Base-by-base conservation (phyloP, 2,329 filamentous ascomycete species). In the Ophiostoma australiae region DNA sequence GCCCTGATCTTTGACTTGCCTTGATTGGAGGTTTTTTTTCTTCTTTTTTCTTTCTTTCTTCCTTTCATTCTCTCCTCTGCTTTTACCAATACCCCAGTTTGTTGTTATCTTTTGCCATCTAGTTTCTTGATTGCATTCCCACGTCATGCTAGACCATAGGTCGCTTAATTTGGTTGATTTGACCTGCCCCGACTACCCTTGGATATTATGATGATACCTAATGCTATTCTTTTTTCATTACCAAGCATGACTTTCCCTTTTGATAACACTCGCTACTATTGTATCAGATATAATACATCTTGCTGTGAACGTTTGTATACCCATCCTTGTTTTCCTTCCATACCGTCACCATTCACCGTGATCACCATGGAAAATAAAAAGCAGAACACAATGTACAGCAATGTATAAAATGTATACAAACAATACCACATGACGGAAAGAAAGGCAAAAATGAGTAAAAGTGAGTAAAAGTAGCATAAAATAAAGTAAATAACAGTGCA, bases 1-100 rank as follows among this genome's bases (percentile, higher is more conserved):
- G 93, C 90, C 31, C 82, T 95, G 72, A 87, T 95, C 70, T 89
- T 87, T 76, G 80, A 23, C 48, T 20, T 68, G 10, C 20, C 35
- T 13, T 66, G 3, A 67, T 48, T 44, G 6, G 13, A n/a, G 37
- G 39, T 23, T 23, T 33, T 7, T 27, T 65, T n/a, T 39, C 31
- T 41, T 2, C 31, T 65, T 15, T 69, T 61, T 23, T 48, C 1
- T 44, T 44, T 44, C 17, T 63, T 11, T 69, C 44, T 17, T 31
- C 11, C 7, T 61, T 61, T 61, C 23, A 2, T 31, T 20, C 20
- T 27, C 52, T 27, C 23, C 52, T 58, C 23, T 58, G 52, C 52
- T 58, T 37, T 35, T 63, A 27, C 35, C 63, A 66, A 66, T 66
- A 66, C 63, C 63, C 63, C 35, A n/a, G 61, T 23, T 66, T 39